Conservation (phyloP, 768 basidiomycete genomes). For the Amanita phalloides region DNA sequence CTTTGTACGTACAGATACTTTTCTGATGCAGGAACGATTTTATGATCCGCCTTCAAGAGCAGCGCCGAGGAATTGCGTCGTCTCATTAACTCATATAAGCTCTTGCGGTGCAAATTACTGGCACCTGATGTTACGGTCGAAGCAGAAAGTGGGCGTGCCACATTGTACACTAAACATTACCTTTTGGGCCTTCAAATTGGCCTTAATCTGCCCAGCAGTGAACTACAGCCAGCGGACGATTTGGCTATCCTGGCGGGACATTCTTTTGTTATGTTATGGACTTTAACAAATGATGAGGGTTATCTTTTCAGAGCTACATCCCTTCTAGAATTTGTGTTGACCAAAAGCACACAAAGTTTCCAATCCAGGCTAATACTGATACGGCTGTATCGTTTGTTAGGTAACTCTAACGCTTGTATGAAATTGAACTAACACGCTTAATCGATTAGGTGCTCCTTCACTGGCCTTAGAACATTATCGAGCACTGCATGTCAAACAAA, state of each 20-base stretch:
- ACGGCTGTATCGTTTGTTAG: slow-evolving; percentile 73
- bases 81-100: slow-evolving; percentile 65
- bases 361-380: slow-evolving; percentile 68
- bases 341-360: slow-evolving; percentile 71
- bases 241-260: slow-evolving; percentile 67
- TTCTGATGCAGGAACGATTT: not conserved
- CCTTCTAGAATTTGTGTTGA: slow-evolving; percentile 62
- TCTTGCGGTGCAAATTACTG: slow-evolving; percentile 51
- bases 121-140: slow-evolving; percentile 41
- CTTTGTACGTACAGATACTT: slow-evolving; percentile 28
- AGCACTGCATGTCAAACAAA: slow-evolving; percentile 66
- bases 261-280: slow-evolving; percentile 56
- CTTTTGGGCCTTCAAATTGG: slow-evolving; percentile 60
- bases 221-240: slow-evolving; percentile 84
- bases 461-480: slow-evolving; percentile 74
- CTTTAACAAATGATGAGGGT: slow-evolving; percentile 37
- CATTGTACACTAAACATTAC: slow-evolving; percentile 49
- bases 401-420: slow-evolving; percentile 23
- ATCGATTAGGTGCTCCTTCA: slow-evolving; percentile 53
- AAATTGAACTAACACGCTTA: not conserved
- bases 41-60: slow-evolving; percentile 21
- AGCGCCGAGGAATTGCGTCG: slow-evolving; percentile 47
- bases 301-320: slow-evolving; percentile 55
- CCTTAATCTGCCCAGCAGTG: slow-evolving; percentile 52
- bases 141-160: slow-evolving; percentile 41